Percentiles rank a stretch among this genome's conserved stretches.
Conservation (phyloP, 257 asterid species). For the Datura wrightii region DNA sequence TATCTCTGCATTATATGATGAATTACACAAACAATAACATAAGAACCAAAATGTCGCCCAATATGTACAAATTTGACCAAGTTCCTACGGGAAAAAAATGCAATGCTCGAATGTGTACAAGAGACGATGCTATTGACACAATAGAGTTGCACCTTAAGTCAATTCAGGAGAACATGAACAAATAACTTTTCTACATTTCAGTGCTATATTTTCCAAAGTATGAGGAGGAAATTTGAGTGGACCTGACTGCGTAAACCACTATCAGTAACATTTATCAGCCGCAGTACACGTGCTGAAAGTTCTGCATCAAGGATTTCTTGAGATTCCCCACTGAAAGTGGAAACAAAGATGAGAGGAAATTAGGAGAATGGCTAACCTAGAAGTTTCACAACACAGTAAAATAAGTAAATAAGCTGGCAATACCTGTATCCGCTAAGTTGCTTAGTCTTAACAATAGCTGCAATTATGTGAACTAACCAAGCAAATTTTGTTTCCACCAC, state of each 20-base stretch:
- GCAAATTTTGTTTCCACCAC: constrained; percentile 89
- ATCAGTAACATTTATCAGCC: constrained; percentile 85
- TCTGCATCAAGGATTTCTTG: constrained; percentile 97
- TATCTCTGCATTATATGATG: constrained; percentile 69
- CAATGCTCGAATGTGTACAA: neutral
- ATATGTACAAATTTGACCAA: neutral
- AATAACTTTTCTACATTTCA: constrained; percentile 17
- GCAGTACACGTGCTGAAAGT: constrained; percentile 92
- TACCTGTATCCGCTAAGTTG: constrained; percentile 89
- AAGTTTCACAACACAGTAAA: constrained; percentile 15
- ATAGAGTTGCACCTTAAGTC: neutral
- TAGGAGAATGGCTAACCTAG: neutral
- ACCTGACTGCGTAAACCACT: constrained; percentile 90
- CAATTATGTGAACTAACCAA: constrained; percentile 95
- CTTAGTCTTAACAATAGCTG: constrained; percentile 78
- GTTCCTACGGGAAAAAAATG: neutral
- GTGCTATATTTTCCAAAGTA: neutral
- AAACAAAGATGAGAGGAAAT: constrained; percentile 32
- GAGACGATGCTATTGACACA: neutral
- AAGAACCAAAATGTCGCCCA: neutral
- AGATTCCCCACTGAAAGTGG: constrained; percentile 69
- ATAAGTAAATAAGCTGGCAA: constrained; percentile 17
- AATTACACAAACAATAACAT: neutral
- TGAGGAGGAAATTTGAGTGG: constrained; percentile 23
- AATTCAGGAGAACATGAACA: constrained; percentile 9